Evolutionary conservation across 1,284 basidiomycete species (phyloP).

Genomic region (Ustilago shanxiensis): DNA sequence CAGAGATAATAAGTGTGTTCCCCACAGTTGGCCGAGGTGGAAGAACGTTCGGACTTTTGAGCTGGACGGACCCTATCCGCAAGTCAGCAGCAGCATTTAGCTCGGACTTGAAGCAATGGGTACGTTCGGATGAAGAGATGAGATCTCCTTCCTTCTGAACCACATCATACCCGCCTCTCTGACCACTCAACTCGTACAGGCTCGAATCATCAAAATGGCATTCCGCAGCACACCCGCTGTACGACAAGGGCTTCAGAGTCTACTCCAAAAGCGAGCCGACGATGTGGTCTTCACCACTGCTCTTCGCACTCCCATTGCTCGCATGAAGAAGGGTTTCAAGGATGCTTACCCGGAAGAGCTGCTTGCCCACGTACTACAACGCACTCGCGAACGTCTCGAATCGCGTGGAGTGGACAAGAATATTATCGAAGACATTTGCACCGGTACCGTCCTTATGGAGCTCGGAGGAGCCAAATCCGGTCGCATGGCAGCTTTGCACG

Average conservation of each 20-base stretch:
- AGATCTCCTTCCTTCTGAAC: background rate
- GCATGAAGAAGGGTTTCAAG: constrained; percentile 68
- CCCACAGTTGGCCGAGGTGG: constrained; percentile 25
- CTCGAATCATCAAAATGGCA: constrained; percentile 39
- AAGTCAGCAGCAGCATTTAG: background rate
- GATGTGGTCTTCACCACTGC: constrained; percentile 69
- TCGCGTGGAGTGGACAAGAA: constrained; percentile 66
- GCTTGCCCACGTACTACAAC: constrained; percentile 66
- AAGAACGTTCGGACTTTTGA: constrained; percentile 18
- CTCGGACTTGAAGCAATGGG: constrained; percentile 14
- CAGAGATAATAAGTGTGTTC: constrained; percentile 3
- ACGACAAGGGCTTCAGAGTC: constrained; percentile 50
- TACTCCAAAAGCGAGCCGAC: constrained; percentile 61
- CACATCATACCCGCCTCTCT: background rate
- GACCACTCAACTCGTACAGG: background rate
- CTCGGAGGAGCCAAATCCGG: constrained; percentile 71
- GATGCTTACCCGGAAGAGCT: constrained; percentile 70
- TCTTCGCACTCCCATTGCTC: constrained; percentile 70
- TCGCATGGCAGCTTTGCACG: constrained; percentile 70
- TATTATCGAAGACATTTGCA: constrained; percentile 69
- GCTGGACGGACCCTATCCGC: constrained; percentile 20
- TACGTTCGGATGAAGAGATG: constrained; percentile 3
- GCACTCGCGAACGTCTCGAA: constrained; percentile 67
- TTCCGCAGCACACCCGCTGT: constrained; percentile 43
- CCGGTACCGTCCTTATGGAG: constrained; percentile 71